Conservation (phyloP, 495 filamentous ascomycete species). For the Podospora bellae-mahoneyi region DNA sequence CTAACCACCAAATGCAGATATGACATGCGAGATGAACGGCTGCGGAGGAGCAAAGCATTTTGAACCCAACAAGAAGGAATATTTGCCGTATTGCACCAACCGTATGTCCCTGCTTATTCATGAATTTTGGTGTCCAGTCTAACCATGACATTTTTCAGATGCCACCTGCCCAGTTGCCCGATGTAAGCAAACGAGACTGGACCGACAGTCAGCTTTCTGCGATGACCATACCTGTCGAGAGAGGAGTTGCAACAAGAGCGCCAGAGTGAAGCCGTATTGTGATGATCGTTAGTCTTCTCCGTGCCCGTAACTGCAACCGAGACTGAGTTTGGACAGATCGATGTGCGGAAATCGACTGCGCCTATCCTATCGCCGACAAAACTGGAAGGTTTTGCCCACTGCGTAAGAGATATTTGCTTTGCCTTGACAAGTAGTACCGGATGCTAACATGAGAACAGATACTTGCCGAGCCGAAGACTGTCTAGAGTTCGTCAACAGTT, state of each 20-base stretch:
- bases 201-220: conserved; percentile 24
- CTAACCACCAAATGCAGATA: conserved; percentile 13
- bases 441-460: conserved; percentile 14
- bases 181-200: conserved; percentile 23
- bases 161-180: conserved; percentile 25
- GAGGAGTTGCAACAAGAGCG: conserved; percentile 26
- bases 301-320: neutral
- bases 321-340: conserved; percentile 12
- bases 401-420: conserved; percentile 13
- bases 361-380: conserved; percentile 6
- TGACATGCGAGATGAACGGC: conserved; percentile 25
- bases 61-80: conserved; percentile 20
- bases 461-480: conserved; percentile 25
- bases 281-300: conserved; percentile 27
- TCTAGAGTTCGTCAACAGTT: conserved; percentile 18
- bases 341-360: conserved; percentile 18
- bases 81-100: conserved; percentile 26
- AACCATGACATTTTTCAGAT: conserved; percentile 19
- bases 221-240: conserved; percentile 30
- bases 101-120: conserved; percentile 23
- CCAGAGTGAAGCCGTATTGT: conserved; percentile 24
- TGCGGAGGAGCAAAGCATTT: conserved; percentile 20
- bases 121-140: neutral
- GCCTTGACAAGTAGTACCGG: too few species aligned
- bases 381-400: conserved; percentile 21